Percentiles rank a stretch among this genome's conserved stretches.
These are phyloP conservation scores for Trypethelium eluteriae DNA, from an alignment of 495 filamentous ascomycete species.

Conservation along the genomic window DNA sequence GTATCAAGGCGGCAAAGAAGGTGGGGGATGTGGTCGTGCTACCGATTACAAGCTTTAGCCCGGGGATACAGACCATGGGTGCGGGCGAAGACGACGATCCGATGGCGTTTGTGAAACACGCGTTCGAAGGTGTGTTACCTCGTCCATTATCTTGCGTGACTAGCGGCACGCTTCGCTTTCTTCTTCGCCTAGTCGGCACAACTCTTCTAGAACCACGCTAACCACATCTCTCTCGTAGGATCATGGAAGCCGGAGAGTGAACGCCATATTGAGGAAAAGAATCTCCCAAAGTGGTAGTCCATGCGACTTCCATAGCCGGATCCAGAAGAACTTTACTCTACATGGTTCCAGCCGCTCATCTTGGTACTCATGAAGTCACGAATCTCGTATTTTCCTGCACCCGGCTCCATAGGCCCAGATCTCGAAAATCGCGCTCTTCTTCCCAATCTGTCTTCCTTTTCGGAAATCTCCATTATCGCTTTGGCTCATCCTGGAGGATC, in stretches of 20 bases:
- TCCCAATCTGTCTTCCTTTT: too few species aligned
- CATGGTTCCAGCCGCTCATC: too few species aligned
- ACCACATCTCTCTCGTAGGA: conserved; percentile 45
- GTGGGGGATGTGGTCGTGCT: conserved; percentile 90
- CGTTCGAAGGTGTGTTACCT: conserved; percentile 71
- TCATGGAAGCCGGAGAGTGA: conserved; percentile 72
- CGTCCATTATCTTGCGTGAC: conserved; percentile 7
- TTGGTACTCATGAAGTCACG: not conserved
- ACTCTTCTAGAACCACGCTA: conserved; percentile 18
- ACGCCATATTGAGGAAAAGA: conserved; percentile 43
- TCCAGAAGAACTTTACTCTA: not conserved
- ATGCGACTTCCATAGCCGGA: not conserved
- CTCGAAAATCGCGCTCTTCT: not conserved
- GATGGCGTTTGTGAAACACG: conserved; percentile 96
- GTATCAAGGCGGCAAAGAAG: conserved; percentile 71
- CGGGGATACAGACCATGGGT: conserved; percentile 87
- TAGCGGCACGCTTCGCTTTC: conserved; percentile 25
- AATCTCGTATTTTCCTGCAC: not conserved
- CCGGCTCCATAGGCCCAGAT: not conserved
- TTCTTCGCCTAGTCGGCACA: conserved; percentile 10
- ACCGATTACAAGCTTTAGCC: conserved; percentile 95
- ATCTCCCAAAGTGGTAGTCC: not conserved
- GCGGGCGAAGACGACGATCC: conserved; percentile 85
- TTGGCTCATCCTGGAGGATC: too few species aligned
- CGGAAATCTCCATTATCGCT: too few species aligned